These are phyloP conservation scores for Colletotrichum lini DNA, from an alignment of 2,329 filamentous ascomycete species.

Conservation along the genomic window DNA sequence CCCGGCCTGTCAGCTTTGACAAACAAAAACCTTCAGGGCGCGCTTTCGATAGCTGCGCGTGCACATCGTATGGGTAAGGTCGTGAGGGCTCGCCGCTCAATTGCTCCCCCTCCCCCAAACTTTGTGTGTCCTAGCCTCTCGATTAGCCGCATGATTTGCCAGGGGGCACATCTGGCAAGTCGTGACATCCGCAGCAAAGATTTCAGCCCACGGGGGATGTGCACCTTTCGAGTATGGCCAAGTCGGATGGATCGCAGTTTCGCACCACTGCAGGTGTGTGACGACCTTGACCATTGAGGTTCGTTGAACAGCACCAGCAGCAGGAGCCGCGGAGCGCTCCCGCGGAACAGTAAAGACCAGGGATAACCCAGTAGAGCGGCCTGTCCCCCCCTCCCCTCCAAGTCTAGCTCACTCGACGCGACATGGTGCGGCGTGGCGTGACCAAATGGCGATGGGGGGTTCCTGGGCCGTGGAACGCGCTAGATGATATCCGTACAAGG, in stretches of 20 bases:
- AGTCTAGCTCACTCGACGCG: constrained; percentile 13
- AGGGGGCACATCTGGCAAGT: background rate
- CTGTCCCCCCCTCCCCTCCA: constrained; percentile 6
- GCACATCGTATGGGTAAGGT: constrained; percentile 3
- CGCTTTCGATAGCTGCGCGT: background rate
- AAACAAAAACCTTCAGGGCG: constrained; percentile 9
- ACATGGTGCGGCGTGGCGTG: constrained; percentile 14
- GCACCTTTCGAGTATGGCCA: constrained; percentile 35
- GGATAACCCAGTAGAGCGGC: background rate
- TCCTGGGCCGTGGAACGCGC: constrained; percentile 14
- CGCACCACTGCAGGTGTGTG: constrained; percentile 34
- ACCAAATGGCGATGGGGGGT: constrained; percentile 3
- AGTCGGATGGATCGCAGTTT: constrained; percentile 28
- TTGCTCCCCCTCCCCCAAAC: background rate
- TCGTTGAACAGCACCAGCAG: background rate
- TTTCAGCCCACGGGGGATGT: constrained; percentile 26
- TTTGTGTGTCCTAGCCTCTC: too few relatives aligned
- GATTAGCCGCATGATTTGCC: background rate
- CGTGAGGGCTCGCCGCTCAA: background rate
- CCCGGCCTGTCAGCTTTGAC: constrained; percentile 28
- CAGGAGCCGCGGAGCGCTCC: constrained; percentile 25
- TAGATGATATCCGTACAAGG: background rate
- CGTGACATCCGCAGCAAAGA: constrained; percentile 16
- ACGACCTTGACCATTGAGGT: constrained; percentile 15
- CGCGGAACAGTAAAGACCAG: constrained; percentile 27